Evolutionary conservation across 2,329 filamentous ascomycete genomes (phyloP), one percentile per base, ranked within the genome.

Genomic region (Cercospora beticola): DNA sequence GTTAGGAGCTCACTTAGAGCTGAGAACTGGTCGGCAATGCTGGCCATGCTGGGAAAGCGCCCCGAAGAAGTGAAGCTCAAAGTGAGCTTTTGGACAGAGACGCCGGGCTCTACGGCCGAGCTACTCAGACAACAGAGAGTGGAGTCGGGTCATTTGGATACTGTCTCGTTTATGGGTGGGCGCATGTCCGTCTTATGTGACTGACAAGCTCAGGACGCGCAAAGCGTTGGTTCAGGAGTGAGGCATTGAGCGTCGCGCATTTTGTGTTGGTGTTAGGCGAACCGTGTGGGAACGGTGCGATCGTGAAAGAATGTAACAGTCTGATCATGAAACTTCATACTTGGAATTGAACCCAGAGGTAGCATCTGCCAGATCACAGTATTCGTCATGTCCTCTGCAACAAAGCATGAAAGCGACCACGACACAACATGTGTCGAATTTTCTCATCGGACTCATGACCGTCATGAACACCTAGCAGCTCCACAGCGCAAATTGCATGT

Each of bases 21-120:
- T 18, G 12, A 64, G 6, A 33, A 60, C 16, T 65, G 64, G 64
- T 12, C 54, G 21, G 40, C 12, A 1, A 54, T 54, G 58, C 14
- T 65, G 33, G 36, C 56, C 2, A 23, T 59, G 5, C 49, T 60
- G 40, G n/a, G 14, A 26, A 52, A 26, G 23, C 21, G 30, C 18
- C 54, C 26, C 16, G 18, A 40, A 49, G 56, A 54, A 3, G 62
- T 31, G 26, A 43, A 65, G 64, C 40, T 65, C 33, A 65, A 52
- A 18, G 64, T 65, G 21, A 65, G 31, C 23, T 49, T 65, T 21
- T 65, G 56, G 64, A 65, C 64, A 10, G 56, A 65, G 26, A 43
- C 36, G 33, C 63, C 63, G 31, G 63, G 54, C 10, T 65, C 63
- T 4, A 21, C 31, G 4, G 30, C 21, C 16, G 54, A 58, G 6